Evolutionary conservation across 352 stramenopile genomes (phyloP), one percentile per base, ranked within the genome.

Genomic region (Phytophthora hybrid): DNA sequence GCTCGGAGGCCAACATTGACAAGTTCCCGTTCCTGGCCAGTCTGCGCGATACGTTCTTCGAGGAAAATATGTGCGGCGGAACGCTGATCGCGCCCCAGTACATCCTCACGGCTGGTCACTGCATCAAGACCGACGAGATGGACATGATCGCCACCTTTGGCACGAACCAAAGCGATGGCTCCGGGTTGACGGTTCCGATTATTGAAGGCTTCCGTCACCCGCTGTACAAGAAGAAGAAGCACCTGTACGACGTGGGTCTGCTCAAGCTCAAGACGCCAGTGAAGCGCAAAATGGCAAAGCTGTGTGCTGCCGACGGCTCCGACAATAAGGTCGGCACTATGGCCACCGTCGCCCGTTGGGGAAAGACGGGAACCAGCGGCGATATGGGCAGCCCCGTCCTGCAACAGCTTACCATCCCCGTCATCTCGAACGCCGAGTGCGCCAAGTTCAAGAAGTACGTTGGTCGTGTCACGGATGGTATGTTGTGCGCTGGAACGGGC

Each of bases 101-200:
- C 67, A 78, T 94, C 11, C 68, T 92, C 44, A 95, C 86, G 39
- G 88, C 88, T 4, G 88, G 83, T 2, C 88, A 95, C 71, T 95
- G 88, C 73, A 83, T 91, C 59, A 73, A 63, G 23, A 79, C 69
- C 1, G 60, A 79, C 54, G 19, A 63, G 9, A 71, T 78, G 49
- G 37, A 34, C 9, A 75, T 78, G 53, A 41, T 73, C 26, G 72
- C 62, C 31, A 76, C 64, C 4, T 78, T 82, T 23, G 76, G 65
- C 18, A 76, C 68, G 3, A 73, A 76, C 19, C 21, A 69, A 6
- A 74, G 11, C n/a, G n/a, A n/a, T n/a, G n/a, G n/a, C n/a, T n/a
- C n/a, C n/a, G n/a, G n/a, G n/a, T n/a, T n/a, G n/a, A 23, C 37
- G 16, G 53, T 69, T 13, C 47, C 51, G 1, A n/a, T 80, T 4